Conservation (phyloP, 768 basidiomycete genomes). For the Rhodotorula babjevae region DNA sequence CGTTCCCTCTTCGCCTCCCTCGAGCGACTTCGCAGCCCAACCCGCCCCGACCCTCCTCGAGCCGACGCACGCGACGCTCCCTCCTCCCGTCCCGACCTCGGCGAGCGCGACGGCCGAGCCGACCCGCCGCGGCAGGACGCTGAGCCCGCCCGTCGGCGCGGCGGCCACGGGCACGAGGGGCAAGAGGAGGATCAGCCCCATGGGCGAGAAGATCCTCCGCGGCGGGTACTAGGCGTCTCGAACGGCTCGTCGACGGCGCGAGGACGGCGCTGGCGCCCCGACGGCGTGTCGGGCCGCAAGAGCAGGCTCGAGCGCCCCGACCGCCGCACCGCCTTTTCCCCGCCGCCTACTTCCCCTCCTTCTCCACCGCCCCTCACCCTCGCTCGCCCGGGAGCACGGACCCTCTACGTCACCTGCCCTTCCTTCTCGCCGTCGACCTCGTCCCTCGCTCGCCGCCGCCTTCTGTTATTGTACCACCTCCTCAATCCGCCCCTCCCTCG, state of each 20-base stretch:
- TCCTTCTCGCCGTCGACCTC: not conserved
- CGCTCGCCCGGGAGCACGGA: no score
- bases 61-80: slow-evolving; percentile 3
- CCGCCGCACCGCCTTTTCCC: no score
- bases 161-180: not conserved
- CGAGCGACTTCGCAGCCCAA: not conserved
- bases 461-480: not conserved
- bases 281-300: no score
- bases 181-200: slow-evolving; percentile 29
- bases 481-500: not conserved
- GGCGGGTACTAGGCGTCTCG: slow-evolving; percentile 19
- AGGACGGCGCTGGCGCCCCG: not conserved
- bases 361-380: no score
- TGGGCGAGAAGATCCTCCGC: slow-evolving; percentile 31
- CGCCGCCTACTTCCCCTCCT: no score
- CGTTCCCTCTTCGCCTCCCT: not conserved
- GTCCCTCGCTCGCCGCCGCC: no score
- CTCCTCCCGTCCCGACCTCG: slow-evolving; percentile 5
- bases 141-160: not conserved
- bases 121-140: not conserved
- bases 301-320: no score
- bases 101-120: not conserved
- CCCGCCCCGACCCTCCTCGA: slow-evolving; percentile 3
- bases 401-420: no score
- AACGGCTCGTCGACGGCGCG: not conserved